phyloP scores from a whole-genome alignment of 257 asterid genomes.

The Solanum dulcamara region DNA sequence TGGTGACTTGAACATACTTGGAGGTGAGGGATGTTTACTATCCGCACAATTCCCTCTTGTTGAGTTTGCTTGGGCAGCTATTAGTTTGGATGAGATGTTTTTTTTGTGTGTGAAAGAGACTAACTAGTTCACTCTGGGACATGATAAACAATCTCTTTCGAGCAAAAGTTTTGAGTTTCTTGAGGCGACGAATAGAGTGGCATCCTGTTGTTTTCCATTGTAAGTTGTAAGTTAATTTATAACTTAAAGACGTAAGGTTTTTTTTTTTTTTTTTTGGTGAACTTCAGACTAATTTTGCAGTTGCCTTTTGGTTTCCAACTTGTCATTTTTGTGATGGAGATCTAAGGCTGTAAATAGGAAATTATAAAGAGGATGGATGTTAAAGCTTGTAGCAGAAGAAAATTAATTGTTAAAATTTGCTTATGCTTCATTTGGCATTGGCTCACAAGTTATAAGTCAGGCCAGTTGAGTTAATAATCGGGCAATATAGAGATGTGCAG shows the following conservation, averaged over 20 bases:
- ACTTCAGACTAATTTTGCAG: neutral
- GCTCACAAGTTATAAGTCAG: neutral
- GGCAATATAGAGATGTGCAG: neutral
- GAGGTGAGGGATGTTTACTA: neutral
- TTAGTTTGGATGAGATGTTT: neutral
- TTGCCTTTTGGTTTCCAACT: neutral
- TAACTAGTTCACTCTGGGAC: neutral
- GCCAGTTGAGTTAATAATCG: neutral
- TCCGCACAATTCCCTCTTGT: neutral
- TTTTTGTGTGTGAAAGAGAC: neutral
- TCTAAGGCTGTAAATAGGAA: neutral
- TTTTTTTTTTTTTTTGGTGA: neutral
- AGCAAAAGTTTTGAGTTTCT: neutral
- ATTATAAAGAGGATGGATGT: neutral
- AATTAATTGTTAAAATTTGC: neutral
- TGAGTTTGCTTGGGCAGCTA: neutral
- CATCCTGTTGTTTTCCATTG: neutral
- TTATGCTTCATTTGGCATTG: neutral
- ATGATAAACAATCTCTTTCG: neutral
- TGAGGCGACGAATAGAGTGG: neutral
- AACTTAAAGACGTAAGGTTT: neutral
- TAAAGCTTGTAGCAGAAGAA: neutral
- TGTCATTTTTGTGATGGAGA: neutral
- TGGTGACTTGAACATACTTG: neutral
- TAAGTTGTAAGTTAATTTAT: neutral